Evolutionary conservation across 2,329 filamentous ascomycete genomes (phyloP), one percentile per base, ranked within the genome.

Genomic region (Ophiostoma pallidulum): DNA sequence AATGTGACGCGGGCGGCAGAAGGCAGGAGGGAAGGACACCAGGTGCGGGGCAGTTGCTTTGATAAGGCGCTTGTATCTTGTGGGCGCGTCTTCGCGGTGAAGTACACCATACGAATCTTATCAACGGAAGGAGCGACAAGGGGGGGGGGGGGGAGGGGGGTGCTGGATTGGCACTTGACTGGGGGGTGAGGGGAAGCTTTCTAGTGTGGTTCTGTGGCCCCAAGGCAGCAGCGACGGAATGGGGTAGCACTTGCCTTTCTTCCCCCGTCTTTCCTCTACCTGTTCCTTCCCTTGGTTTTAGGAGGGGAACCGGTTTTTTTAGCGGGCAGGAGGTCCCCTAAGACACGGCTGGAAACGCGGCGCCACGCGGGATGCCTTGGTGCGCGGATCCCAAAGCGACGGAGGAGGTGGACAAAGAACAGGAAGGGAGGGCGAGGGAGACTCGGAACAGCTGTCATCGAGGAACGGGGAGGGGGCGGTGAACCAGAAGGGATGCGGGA

Each of bases 31-130:
- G 31, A 35, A 18, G 18, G 24, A 39, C 14, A 37, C 36, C 31
- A 20, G 39, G 45, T 48, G 47, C 47, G 47, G 47, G 47, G 47
- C 47, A 48, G 28, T 29, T 44, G 26, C 26, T 41, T 38, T 28
- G 12, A 36, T 28, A 28, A 28, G 24, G n/a, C n/a, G n/a, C n/a
- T n/a, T n/a, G n/a, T n/a, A n/a, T n/a, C n/a, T n/a, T n/a, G n/a
- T n/a, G n/a, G n/a, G n/a, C n/a, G n/a, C n/a, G n/a, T n/a, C n/a
- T n/a, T n/a, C n/a, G n/a, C n/a, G n/a, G n/a, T n/a, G n/a, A 28
- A 5, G 24, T 5, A 28, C 26, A 8, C 19, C 36, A 39, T 10
- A 8, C 33, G 19, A 18, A 18, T 37, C 31, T 22, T 33, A 22
- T 22, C 41, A 33, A 28, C 12, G 41, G 29, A 42, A 33, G 41